A percentile compares a stretch with the other conserved stretches of the same genome.
Evolutionary conservation across 495 filamentous ascomycete species (phyloP).

Genomic region (Polyplosphaeria fusca): DNA sequence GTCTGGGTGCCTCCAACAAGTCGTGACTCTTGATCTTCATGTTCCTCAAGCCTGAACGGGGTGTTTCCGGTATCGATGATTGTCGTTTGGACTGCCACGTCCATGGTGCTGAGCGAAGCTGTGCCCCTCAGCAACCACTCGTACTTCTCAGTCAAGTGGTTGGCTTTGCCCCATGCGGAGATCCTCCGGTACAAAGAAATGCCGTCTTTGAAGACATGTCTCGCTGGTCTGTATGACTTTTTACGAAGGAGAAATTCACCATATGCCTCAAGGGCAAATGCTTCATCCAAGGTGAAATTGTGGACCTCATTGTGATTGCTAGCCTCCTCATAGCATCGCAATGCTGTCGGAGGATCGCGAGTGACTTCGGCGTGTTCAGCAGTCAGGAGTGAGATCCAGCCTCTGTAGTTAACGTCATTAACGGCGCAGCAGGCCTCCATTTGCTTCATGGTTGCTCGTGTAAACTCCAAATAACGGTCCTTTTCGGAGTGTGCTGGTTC

Average conservation of each 20-base stretch:
- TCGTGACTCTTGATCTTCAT: conserved; percentile 50
- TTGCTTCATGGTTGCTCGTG: conserved; percentile 56
- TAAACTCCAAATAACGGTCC: conserved; percentile 53
- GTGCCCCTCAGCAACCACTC: conserved; percentile 68
- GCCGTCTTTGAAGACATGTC: conserved; percentile 66
- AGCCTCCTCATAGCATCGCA: conserved; percentile 68
- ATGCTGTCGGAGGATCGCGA: conserved; percentile 58
- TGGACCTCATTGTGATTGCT: conserved; percentile 78
- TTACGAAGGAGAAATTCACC: conserved; percentile 71
- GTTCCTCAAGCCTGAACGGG: conserved; percentile 56
- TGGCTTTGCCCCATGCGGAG: conserved; percentile 70
- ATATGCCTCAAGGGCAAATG: conserved; percentile 71
- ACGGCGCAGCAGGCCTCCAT: conserved; percentile 66
- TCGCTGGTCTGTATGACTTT: conserved; percentile 69
- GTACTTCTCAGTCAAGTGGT: conserved; percentile 66
- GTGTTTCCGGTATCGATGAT: conserved; percentile 57
- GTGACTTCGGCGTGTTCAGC: conserved; percentile 68
- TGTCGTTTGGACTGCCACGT: conserved; percentile 73
- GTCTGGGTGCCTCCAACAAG: conserved; percentile 48
- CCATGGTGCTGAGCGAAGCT: conserved; percentile 57
- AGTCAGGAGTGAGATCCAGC: conserved; percentile 71
- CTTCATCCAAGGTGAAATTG: conserved; percentile 75
- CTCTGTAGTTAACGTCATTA: conserved; percentile 74
- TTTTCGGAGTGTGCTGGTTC: conserved; percentile 50
- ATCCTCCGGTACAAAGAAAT: conserved; percentile 71